Base-by-base conservation (phyloP, 108 stramenopile species). In the Stephanodiscus minutulus region DNA sequence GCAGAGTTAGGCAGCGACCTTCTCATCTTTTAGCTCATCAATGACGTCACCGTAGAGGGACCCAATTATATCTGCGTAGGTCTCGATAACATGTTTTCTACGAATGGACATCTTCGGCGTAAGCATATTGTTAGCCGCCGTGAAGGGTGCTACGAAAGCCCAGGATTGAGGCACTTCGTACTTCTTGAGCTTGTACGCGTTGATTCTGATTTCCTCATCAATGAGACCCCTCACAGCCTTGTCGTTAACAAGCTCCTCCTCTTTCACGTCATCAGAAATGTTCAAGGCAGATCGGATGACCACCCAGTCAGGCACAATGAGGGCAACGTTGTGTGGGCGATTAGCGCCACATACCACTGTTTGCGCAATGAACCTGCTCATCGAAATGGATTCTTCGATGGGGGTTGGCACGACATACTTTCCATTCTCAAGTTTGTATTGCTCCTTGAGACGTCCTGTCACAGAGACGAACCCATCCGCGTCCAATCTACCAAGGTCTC, bases 391-490 rank as follows among this genome's bases (percentile, higher is more conserved):
- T 47, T 94, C 94, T 76, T 98, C 98, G 37, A 98, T 86, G 1
- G 96, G 96, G 1, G 95, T 94, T 9, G 98, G 97, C 13, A 88
- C 88, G 17, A 98, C 96, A 65, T 97, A 98, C 71, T 98, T 97
- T 36, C 98, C 98, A 84, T 98, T 98, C 61, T 97, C 97, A 56
- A 98, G 89, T 78, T 98, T 98, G 86, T 95, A 98, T 79, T 95
- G 96, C 73, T 95, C 96, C 76, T 94, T 96, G 60, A 93, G 68
- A 53, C 92, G 81, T 20, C 93, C 92, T 22, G 95, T 94, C 0
- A 96, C 88, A 33, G 62, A 62, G 6, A 96, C 43, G 67, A 81
- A 94, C 17, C 92, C 91, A 76, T 88, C 81, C 49, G 72, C 76
- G 54, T 85, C 88, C 58, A 91, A 64, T 56, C 57, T 68, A 12